These are phyloP conservation scores for Durusdinium trenchii DNA, from an alignment of 73 alveolate species.

Conservation along the genomic window DNA sequence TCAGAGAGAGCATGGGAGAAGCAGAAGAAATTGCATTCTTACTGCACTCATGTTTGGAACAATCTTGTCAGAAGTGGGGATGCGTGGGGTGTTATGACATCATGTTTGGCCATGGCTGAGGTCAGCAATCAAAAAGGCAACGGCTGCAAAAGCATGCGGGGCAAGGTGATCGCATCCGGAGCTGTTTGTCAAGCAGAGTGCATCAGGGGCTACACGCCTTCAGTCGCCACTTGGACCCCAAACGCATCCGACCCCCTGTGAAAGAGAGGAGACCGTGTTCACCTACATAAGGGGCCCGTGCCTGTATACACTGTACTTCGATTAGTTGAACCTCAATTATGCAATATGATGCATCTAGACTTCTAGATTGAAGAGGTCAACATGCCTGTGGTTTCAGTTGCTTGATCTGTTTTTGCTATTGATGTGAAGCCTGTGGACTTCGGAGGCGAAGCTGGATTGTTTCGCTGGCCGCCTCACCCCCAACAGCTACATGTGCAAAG, in stretches of 20 bases:
- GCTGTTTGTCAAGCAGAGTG: slow-evolving; percentile 24
- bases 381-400: too few relatives aligned
- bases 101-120: not conserved
- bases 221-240: slow-evolving; percentile 55
- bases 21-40: too few relatives aligned
- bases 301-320: not conserved
- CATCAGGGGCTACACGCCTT: slow-evolving; percentile 82
- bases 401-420: not conserved
- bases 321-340: not conserved
- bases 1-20: too few relatives aligned
- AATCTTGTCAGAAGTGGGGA: too few relatives aligned
- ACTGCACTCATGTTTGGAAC: too few relatives aligned
- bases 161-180: slow-evolving; percentile 46
- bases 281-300: too few relatives aligned
- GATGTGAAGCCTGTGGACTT: not conserved
- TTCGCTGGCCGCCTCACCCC: slow-evolving; percentile 76
- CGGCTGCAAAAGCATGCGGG: slow-evolving; percentile 53
- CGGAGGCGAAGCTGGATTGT: slow-evolving; percentile 65
- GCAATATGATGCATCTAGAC: too few relatives aligned
- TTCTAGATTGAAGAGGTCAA: too few relatives aligned
- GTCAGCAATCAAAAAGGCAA: slow-evolving; percentile 38
- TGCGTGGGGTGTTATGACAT: too few relatives aligned
- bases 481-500: slow-evolving; percentile 31
- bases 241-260: too few relatives aligned
- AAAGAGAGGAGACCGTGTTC: too few relatives aligned